Percentiles rank a stretch among this genome's conserved stretches.
phyloP scores from a whole-genome alignment of 169 alveolate species.

The Plasmodium fragile region DNA sequence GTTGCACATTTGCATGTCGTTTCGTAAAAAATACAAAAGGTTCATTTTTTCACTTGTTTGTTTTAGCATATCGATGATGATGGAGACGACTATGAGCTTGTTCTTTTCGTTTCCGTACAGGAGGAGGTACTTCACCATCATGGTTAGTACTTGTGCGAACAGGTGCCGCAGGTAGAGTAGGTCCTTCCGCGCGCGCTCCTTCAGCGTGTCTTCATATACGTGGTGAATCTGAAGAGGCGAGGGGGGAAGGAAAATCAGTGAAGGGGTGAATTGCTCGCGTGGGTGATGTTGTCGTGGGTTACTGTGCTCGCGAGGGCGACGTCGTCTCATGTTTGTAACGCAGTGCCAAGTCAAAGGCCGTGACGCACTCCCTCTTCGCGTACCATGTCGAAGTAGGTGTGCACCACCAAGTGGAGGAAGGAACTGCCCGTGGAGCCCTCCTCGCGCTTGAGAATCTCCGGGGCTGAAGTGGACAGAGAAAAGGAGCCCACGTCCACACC shows the following conservation, averaged over 20 bases:
- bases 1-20: slow-evolving; percentile 34
- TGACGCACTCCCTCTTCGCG: background rate
- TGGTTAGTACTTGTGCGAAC: slow-evolving; percentile 24
- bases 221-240: background rate
- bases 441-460: background rate
- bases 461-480: background rate
- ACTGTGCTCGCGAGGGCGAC: background rate
- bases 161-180: slow-evolving; percentile 14
- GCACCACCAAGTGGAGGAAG: slow-evolving; percentile 18
- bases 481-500: background rate
- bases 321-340: background rate
- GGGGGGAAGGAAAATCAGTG: background rate
- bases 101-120: slow-evolving; percentile 21
- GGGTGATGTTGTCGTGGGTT: background rate
- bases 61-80: slow-evolving; percentile 30
- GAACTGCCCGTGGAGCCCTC: background rate
- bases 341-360: background rate
- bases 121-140: slow-evolving; percentile 19
- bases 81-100: slow-evolving; percentile 7
- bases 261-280: background rate
- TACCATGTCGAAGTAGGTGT: slow-evolving; percentile 58
- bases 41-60: slow-evolving; percentile 18
- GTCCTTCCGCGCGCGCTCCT: slow-evolving; percentile 2
- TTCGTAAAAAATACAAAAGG: slow-evolving; percentile 16
- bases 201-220: background rate